A percentile compares a stretch with the other conserved stretches of the same genome.
phyloP scores from a whole-genome alignment of 176 grass and related monocot genomes.

The Zea mays region DNA sequence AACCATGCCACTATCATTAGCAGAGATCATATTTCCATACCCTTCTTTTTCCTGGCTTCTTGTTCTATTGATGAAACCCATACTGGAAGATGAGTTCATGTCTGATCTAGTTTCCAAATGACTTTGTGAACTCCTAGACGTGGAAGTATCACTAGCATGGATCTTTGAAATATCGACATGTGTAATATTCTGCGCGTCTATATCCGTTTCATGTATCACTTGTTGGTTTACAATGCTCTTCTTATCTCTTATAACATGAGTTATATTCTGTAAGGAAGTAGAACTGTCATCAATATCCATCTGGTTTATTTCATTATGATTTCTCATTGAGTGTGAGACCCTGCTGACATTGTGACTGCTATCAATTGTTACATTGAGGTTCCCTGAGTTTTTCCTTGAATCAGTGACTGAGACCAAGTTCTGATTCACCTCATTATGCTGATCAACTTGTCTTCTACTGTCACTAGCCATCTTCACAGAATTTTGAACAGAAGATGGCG shows the following conservation, averaged over 20 bases:
- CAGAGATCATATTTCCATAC: slow-evolving; percentile 39
- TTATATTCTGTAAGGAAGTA: slow-evolving; percentile 48
- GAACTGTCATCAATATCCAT: slow-evolving; percentile 34
- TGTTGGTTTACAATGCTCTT: slow-evolving; percentile 59
- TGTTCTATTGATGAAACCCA: slow-evolving; percentile 18
- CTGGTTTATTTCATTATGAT: slow-evolving; percentile 54
- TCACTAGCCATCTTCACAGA: slow-evolving; percentile 41
- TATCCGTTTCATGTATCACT: slow-evolving; percentile 51
- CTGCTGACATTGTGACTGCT: slow-evolving; percentile 37
- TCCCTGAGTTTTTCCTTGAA: slow-evolving; percentile 30
- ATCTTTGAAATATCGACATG: slow-evolving; percentile 49
- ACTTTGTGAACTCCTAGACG: slow-evolving; percentile 38
- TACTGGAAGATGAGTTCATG: slow-evolving; percentile 23
- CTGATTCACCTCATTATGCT: slow-evolving; percentile 43
- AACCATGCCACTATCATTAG: slow-evolving; percentile 27
- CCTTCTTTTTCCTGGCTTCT: slow-evolving; percentile 23
- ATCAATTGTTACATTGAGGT: slow-evolving; percentile 45
- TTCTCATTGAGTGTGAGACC: slow-evolving; percentile 35
- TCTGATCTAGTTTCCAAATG: slow-evolving; percentile 39
- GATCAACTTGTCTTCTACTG: slow-evolving; percentile 47
- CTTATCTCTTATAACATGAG: slow-evolving; percentile 62
- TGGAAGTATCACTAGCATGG: slow-evolving; percentile 39
- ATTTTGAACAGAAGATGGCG: slow-evolving; percentile 48
- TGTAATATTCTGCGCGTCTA: slow-evolving; percentile 54
- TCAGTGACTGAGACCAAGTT: slow-evolving; percentile 35